Evolutionary conservation across 1,284 basidiomycete species (phyloP), one percentile per base, ranked within the genome.

Genomic region (Ceraceosorus bombacis): DNA sequence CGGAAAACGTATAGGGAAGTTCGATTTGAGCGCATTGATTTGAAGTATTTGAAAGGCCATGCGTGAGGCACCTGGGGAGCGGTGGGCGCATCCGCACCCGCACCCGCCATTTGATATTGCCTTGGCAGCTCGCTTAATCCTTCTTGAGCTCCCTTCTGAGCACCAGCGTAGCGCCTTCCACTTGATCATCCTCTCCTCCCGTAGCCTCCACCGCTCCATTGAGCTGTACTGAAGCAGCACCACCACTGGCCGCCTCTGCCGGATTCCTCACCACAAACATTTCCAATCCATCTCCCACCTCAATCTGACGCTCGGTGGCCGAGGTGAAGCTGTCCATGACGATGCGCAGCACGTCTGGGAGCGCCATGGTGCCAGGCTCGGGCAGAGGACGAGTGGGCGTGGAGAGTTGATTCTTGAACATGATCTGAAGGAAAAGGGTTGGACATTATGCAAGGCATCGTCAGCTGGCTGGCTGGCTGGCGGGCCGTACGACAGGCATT

Each of bases 251-350:
- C 17, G 36, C 52, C 8, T 37, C 27, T 2, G 57, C 60, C 10
- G 53, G 38, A 9, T 41, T 54, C 6, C 75, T 67, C 2, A 77
- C 75, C 2, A 77, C 69, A 55, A 70, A 77, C 41, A 77, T 72
- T 60, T 77, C 74, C 13, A 77, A 58, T 1, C 74, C 74, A 54
- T 77, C 75, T 7, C 75, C 75, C 5, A 77, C 75, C 58, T 76
- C 75, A 49, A 77, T 77, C 58, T 77, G 73, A 5, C 75, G 65
- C 59, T 77, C 75, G 4, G 75, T 76, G 13, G 75, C 74, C 5
- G 63, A 66, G 3, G 75, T 76, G 61, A 77, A 77, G 41, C 69
- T 68, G 59, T 77, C 75, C 56, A 70, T 68, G 8, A 71, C 71
- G 53, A 77, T 69, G 59, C 68, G 68, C 40, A 77, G 62, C 56